These are phyloP conservation scores for Saccharomyces hybrid DNA, from an alignment of 1,139 yeast species.

Conservation along the genomic window DNA sequence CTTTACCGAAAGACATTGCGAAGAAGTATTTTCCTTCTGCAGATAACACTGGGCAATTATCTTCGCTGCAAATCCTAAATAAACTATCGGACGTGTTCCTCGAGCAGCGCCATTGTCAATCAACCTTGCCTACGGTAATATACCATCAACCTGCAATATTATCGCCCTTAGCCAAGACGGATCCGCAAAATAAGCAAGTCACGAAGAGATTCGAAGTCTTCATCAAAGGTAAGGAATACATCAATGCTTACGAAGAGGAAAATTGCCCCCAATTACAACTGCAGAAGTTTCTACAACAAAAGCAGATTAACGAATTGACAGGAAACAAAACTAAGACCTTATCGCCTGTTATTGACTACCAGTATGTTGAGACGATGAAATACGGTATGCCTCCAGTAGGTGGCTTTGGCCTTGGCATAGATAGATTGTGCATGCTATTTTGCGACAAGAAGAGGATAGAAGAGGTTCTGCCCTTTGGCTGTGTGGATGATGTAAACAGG, in stretches of 20 bases:
- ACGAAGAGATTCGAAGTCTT: constrained; percentile 69
- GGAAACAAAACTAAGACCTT: constrained; percentile 52
- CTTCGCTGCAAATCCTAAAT: constrained; percentile 57
- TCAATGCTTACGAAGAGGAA: constrained; percentile 95
- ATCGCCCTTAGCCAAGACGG: constrained; percentile 76
- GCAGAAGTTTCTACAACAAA: constrained; percentile 53
- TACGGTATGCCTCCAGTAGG: constrained; percentile 97
- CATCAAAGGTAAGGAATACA: constrained; percentile 71
- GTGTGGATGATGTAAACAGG: constrained; percentile 57
- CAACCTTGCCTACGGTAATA: constrained; percentile 56
- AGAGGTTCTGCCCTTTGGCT: constrained; percentile 77
- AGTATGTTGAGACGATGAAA: constrained; percentile 68
- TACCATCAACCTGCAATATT: constrained; percentile 76
- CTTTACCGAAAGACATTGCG: constrained; percentile 11
- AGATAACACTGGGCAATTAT: constrained; percentile 4
- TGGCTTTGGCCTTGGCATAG: constrained; percentile 96
- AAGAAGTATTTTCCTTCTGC: constrained; percentile 2
- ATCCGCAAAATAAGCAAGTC: constrained; percentile 8
- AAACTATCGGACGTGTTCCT: constrained; percentile 52
- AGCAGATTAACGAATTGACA: constrained; percentile 38
- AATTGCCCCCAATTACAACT: constrained; percentile 72
- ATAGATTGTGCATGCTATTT: constrained; percentile 75
- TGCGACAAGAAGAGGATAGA: constrained; percentile 62
- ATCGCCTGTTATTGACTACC: constrained; percentile 52
- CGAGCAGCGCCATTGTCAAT: constrained; percentile 48